Conservation (phyloP, 1,284 basidiomycete species). For the Cutaneotrichosporon dermatis region DNA sequence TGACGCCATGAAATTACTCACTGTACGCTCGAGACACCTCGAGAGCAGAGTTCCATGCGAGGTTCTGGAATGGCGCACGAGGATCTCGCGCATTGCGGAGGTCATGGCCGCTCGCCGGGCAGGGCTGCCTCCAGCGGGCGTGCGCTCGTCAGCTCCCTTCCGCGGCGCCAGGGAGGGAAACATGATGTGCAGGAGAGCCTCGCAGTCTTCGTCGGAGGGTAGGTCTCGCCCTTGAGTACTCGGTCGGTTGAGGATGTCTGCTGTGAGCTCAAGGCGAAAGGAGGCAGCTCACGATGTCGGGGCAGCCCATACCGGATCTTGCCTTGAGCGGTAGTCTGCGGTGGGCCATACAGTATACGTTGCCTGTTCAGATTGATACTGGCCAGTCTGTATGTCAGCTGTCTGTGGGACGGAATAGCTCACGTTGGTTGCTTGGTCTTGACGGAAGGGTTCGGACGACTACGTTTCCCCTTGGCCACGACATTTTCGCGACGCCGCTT, state of each 20-base stretch:
- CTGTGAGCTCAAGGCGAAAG: too few relatives aligned
- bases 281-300: constrained; percentile 28
- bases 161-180: constrained; percentile 2
- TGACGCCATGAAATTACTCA: neutral
- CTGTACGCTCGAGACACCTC: constrained; percentile 12
- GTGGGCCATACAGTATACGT: constrained; percentile 45
- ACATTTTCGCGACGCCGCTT: constrained; percentile 13
- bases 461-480: neutral
- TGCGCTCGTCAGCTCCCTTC: too few relatives aligned
- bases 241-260: constrained; percentile 39
- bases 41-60: constrained; percentile 20
- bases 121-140: neutral
- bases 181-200: constrained; percentile 5
- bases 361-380: neutral
- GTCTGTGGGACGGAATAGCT: neutral
- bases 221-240: neutral
- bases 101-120: neutral
- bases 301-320: constrained; percentile 37
- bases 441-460: neutral
- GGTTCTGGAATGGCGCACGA: constrained; percentile 22
- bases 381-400: constrained; percentile 8
- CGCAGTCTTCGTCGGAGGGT: constrained; percentile 4
- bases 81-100: constrained; percentile 24
- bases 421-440: neutral
- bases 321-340: constrained; percentile 14